Conservation (phyloP, 805 yeast genomes). For the Aciculoconidium aculeatum region DNA sequence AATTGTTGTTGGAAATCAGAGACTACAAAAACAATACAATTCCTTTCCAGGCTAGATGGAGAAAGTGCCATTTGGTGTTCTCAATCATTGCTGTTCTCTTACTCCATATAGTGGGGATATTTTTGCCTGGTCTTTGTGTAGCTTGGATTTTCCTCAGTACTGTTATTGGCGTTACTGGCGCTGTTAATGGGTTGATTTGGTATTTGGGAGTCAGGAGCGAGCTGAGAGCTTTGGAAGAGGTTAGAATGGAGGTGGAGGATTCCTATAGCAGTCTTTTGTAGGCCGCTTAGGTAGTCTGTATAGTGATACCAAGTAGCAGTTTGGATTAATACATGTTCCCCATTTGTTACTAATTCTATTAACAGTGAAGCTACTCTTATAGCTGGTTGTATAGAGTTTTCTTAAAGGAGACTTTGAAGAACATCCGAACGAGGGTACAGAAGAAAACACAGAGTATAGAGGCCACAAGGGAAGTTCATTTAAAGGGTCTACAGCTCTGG, state of each 20-base stretch:
- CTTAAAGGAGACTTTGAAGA: no score
- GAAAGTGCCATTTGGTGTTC: conserved; percentile 56
- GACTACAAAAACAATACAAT: conserved; percentile 47
- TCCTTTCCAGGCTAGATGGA: conserved; percentile 56
- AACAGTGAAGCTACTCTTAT: no score
- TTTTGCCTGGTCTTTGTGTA: no score
- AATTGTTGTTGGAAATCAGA: conserved; percentile 24
- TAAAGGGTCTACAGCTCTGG: no score
- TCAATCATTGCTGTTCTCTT: conserved; percentile 42
- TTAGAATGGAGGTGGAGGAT: conserved; percentile 57
- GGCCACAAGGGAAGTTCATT: no score
- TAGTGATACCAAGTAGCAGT: no score
- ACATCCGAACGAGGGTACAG: no score
- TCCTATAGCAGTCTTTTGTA: conserved; percentile 1
- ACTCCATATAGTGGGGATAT: conserved; percentile 51
- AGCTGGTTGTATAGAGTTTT: no score
- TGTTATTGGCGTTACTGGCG: conserved; percentile 58
- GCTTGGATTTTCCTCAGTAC: conserved; percentile 51
- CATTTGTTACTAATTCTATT: no score
- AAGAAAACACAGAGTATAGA: no score
- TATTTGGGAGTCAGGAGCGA: conserved; percentile 78
- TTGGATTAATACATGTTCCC: no score
- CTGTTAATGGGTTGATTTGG: conserved; percentile 72
- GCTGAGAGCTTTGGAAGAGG: conserved; percentile 69
- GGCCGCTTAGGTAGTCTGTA: no score